Evolutionary conservation across 2,329 filamentous ascomycete species (phyloP).

Genomic region (Sclerotinia subarctica): DNA sequence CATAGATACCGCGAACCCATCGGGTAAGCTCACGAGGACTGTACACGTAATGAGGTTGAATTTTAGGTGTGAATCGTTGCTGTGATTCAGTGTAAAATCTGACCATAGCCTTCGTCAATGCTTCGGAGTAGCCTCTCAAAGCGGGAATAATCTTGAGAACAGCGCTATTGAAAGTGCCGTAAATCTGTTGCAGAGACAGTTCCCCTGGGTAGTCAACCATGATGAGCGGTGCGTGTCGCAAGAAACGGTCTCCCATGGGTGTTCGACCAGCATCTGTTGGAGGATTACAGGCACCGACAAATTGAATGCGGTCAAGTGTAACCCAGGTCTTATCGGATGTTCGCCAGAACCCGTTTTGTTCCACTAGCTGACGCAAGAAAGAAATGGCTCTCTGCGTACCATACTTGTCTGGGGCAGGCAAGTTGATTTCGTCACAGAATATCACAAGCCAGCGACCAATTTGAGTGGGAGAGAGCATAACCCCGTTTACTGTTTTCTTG

Average conservation of each 20-base stretch:
- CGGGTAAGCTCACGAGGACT: conserved; percentile 96
- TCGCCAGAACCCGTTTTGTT: conserved; percentile 99
- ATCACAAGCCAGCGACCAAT: conserved; percentile 97
- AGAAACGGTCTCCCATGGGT: conserved; percentile 86
- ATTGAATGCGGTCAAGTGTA: conserved; percentile 94
- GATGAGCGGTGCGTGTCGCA: conserved; percentile 94
- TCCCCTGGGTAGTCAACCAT: conserved; percentile 99
- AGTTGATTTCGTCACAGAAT: conserved; percentile 99
- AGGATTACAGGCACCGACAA: conserved; percentile 97
- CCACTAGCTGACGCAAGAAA: conserved; percentile 93
- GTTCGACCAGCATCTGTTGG: conserved; percentile 97
- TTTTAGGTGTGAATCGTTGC: conserved; percentile 88
- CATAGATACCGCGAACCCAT: conserved; percentile 97
- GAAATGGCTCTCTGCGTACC: conserved; percentile 96
- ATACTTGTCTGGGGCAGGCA: conserved; percentile 96
- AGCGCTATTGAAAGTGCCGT: conserved; percentile 95
- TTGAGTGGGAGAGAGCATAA: conserved; percentile 92
- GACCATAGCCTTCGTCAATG: conserved; percentile 96
- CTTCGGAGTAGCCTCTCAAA: conserved; percentile 90
- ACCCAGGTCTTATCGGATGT: conserved; percentile 98
- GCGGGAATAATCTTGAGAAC: conserved; percentile 95
- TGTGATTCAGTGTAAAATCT: conserved; percentile 94
- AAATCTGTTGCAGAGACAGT: conserved; percentile 91
- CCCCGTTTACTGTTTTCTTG: conserved; percentile 95
- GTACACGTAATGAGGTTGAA: conserved; percentile 98